Evolutionary conservation across 108 stramenopile species (phyloP).

Genomic region (Cyclotella atomus): DNA sequence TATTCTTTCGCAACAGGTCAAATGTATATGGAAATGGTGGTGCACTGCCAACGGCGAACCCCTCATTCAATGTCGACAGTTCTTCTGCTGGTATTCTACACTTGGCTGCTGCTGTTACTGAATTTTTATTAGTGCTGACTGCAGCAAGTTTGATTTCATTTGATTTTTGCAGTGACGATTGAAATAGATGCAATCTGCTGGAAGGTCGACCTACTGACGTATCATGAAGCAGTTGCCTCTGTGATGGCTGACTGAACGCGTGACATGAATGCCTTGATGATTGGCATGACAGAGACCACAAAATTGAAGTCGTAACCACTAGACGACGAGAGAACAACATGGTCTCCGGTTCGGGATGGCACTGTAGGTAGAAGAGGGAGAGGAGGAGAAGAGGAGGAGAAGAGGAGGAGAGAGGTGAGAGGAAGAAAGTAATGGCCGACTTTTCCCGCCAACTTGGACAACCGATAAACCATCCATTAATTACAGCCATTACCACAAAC

Average conservation of each 20-base stretch:
- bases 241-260: neutral
- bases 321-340: too few species aligned
- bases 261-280: neutral
- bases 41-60: slow-evolving; percentile 16
- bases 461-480: too few species aligned
- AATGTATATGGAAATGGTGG: slow-evolving; percentile 35
- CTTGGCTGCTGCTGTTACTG: neutral
- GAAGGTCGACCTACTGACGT: neutral
- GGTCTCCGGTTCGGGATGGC: too few species aligned
- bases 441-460: too few species aligned
- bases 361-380: too few species aligned
- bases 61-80: slow-evolving; percentile 12
- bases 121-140: neutral
- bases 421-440: too few species aligned
- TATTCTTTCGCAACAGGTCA: slow-evolving; percentile 7
- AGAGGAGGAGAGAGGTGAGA: too few species aligned
- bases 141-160: neutral
- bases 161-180: neutral
- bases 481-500: too few species aligned
- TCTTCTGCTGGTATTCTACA: slow-evolving; percentile 32
- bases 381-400: too few species aligned
- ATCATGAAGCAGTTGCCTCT: too few species aligned
- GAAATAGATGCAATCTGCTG: slow-evolving; percentile 4
- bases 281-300: neutral
- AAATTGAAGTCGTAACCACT: too few species aligned